Percentiles rank a stretch among this genome's conserved stretches.
Conservation (phyloP, 176 grass and related monocot genomes). For the Oryza brachyantha region DNA sequence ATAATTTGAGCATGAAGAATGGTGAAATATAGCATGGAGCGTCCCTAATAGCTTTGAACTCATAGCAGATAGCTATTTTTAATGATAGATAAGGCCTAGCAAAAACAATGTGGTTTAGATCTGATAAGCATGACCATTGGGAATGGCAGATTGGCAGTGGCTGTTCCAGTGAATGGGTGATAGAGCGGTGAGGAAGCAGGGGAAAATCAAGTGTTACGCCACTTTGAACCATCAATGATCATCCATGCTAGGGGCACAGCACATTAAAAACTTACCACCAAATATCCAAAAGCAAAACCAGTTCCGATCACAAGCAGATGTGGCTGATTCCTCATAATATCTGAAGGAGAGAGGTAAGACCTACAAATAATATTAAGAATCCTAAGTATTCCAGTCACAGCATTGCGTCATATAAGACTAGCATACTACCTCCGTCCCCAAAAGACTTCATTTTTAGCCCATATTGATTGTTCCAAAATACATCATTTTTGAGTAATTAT, state of each 20-base stretch:
- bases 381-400: neutral
- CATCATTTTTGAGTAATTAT: no score
- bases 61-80: neutral
- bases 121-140: neutral
- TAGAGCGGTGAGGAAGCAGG: neutral
- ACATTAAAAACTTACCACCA: constrained; percentile 59
- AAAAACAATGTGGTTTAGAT: neutral
- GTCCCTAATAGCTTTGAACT: neutral
- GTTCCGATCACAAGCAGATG: constrained; percentile 89
- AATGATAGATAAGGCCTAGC: neutral
- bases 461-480: no score
- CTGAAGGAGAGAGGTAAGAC: constrained; percentile 81
- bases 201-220: neutral
- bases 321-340: constrained; percentile 89
- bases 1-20: neutral
- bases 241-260: neutral
- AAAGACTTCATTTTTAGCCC: no score
- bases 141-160: neutral
- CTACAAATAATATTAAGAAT: constrained; percentile 41
- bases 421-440: no score
- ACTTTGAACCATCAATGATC: neutral
- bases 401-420: neutral
- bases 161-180: neutral
- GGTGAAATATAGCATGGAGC: neutral
- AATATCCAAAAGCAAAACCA: constrained; percentile 97